These are phyloP conservation scores for Alternaria incomplexa DNA, from an alignment of 2,329 filamentous ascomycete species.

Conservation along the genomic window DNA sequence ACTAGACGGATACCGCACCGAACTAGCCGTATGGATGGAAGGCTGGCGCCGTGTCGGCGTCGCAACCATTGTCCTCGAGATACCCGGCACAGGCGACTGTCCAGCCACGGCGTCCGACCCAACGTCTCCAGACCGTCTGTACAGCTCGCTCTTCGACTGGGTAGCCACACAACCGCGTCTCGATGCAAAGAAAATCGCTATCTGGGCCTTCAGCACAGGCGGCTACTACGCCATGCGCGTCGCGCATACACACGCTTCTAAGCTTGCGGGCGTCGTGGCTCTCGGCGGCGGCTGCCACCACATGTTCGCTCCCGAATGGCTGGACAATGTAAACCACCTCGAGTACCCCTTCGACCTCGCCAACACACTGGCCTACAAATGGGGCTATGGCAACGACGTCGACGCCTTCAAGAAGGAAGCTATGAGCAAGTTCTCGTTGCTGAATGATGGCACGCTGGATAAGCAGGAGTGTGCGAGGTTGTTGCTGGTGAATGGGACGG, in stretches of 20 bases:
- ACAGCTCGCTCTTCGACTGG: slow-evolving; percentile 62
- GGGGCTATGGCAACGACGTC: slow-evolving; percentile 47
- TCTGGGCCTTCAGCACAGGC: slow-evolving; percentile 66
- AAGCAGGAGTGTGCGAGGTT: slow-evolving; percentile 56
- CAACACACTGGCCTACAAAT: slow-evolving; percentile 59
- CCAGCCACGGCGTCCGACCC: slow-evolving; percentile 57
- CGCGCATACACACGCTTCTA: slow-evolving; percentile 63
- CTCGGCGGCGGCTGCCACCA: slow-evolving; percentile 61
- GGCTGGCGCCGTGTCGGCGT: slow-evolving; percentile 58
- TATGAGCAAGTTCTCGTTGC: slow-evolving; percentile 58
- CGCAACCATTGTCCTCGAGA: slow-evolving; percentile 60
- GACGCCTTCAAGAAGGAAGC: slow-evolving; percentile 57
- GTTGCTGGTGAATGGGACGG: slow-evolving; percentile 63
- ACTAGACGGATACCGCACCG: slow-evolving; percentile 65
- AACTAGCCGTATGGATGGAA: slow-evolving; percentile 60
- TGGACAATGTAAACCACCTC: slow-evolving; percentile 61
- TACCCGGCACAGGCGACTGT: slow-evolving; percentile 64
- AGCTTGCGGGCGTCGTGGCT: slow-evolving; percentile 59
- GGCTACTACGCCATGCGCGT: slow-evolving; percentile 65
- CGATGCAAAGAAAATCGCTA: slow-evolving; percentile 55
- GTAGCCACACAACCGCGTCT: slow-evolving; percentile 55
- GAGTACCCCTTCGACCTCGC: slow-evolving; percentile 67
- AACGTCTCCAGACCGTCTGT: slow-evolving; percentile 60
- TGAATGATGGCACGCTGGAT: slow-evolving; percentile 62
- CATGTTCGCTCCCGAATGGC: slow-evolving; percentile 64